Evolutionary conservation across 148 eudicot species (phyloP), one percentile per base, ranked within the genome.

Genomic region (Rheum nobile): DNA sequence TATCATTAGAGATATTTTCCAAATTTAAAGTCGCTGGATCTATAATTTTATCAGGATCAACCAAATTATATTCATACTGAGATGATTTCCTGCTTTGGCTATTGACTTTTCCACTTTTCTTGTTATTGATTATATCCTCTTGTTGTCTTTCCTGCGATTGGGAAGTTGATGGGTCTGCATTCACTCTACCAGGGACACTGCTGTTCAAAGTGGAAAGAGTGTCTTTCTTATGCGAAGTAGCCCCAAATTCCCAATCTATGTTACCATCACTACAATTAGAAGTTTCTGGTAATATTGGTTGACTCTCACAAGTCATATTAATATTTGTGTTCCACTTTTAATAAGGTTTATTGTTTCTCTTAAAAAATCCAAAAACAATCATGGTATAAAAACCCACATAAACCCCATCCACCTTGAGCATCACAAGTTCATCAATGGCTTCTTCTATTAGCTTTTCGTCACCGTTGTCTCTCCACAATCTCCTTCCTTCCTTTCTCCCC

Each of bases 231-330:
- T 82, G 54, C 72, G 79, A 75, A 32, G 83, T 82, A 76, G 82
- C 71, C 68, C 97, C 97, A 79, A 95, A 95, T 61, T 95, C 96
- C 98, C 97, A 95, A 77, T 90, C 96, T 81, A 91, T 75, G n/a
- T 77, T 74, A 57, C 86, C 96, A 69, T 80, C 92, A 72, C 57
- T 83, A 78, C 79, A 78, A 76, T 76, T 81, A 83, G n/a, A n/a
- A n/a, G n/a, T n/a, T n/a, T n/a, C n/a, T n/a, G n/a, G n/a, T n/a
- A n/a, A n/a, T n/a, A n/a, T n/a, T n/a, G n/a, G n/a, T n/a, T n/a
- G n/a, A n/a, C n/a, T n/a, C n/a, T n/a, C n/a, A n/a, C n/a, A n/a
- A n/a, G n/a, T 37, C 2, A 37, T 6, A 37, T 2, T 37, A 37
- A 2, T 37, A 37, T 37, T 37, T 37, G 6, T 37, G n/a, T n/a